Conservation (phyloP, 2,329 filamentous ascomycete genomes). For the Berkeleyomyces basicola region DNA sequence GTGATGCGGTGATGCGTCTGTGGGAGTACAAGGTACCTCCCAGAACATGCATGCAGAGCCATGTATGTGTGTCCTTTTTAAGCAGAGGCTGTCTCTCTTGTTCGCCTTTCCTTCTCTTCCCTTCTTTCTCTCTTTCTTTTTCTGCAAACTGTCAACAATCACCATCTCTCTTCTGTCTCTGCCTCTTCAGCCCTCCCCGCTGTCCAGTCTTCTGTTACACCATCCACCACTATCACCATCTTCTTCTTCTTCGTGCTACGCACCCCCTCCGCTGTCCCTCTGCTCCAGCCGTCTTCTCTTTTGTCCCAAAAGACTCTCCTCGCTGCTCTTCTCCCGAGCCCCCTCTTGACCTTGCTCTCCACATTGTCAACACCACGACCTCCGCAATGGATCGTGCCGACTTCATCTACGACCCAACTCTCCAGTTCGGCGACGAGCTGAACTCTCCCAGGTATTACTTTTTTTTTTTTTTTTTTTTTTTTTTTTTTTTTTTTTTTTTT, state of each 20-base stretch:
- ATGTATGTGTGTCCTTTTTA: too few relatives aligned
- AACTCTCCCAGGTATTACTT: constrained; percentile 46
- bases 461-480: constrained; percentile 26
- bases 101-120: constrained; percentile 4
- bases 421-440: constrained; percentile 40
- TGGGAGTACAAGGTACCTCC: constrained; percentile 3
- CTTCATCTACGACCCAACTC: constrained; percentile 11
- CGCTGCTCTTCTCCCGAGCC: not conserved
- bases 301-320: not conserved
- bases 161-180: not conserved
- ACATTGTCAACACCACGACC: not conserved
- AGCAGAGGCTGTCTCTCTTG: not conserved
- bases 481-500: constrained; percentile 13
- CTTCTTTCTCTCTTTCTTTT: not conserved
- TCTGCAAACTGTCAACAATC: constrained; percentile 1
- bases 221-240: not conserved
- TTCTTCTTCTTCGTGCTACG: not conserved
- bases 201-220: constrained; percentile 1
- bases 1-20: not conserved
- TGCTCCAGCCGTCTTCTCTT: not conserved
- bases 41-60: not conserved
- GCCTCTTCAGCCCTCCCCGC: not conserved
- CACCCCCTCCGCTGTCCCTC: not conserved
- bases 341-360: not conserved
- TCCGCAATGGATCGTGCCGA: constrained; percentile 10